phyloP scores from a whole-genome alignment of 768 basidiomycete genomes.

The Termitomyces bulborhizus region DNA sequence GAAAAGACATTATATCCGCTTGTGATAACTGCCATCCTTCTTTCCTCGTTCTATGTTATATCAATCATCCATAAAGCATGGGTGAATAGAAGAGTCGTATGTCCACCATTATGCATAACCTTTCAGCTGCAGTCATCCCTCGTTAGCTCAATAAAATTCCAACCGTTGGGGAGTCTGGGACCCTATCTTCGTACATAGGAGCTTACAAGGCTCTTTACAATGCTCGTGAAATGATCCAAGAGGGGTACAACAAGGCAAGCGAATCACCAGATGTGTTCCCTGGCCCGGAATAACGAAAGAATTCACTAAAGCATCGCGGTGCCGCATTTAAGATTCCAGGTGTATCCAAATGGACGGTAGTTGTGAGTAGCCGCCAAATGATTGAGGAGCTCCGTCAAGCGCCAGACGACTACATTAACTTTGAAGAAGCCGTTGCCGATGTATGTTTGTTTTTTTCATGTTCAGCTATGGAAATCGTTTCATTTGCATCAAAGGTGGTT shows the following conservation, averaged over 20 bases:
- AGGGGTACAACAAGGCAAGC: constrained; percentile 25
- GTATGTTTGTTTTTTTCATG: constrained; percentile 12
- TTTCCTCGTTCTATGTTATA: constrained; percentile 2
- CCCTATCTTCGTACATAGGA: constrained; percentile 24
- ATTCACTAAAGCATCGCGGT: constrained; percentile 9
- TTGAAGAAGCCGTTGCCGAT: constrained; percentile 20
- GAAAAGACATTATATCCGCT: neutral
- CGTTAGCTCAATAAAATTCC: constrained; percentile 22
- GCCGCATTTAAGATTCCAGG: constrained; percentile 34
- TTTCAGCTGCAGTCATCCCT: neutral
- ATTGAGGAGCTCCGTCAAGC: constrained; percentile 44
- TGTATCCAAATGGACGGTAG: constrained; percentile 36
- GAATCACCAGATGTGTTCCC: neutral
- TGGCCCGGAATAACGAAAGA: neutral
- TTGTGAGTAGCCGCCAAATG: constrained; percentile 33
- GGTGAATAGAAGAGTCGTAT: neutral
- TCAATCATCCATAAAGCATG: neutral
- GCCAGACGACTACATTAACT: constrained; percentile 23
- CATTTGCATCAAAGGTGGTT: constrained; percentile 21
- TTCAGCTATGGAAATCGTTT: neutral
- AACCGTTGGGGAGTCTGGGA: constrained; percentile 23
- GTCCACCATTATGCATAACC: neutral
- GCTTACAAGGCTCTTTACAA: constrained; percentile 19
- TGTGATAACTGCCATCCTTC: neutral
- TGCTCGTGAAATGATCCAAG: constrained; percentile 20